A percentile compares a stretch with the other conserved stretches of the same genome.
phyloP scores from a whole-genome alignment of 129 eudicot genomes.

The Flaveria bidentis region DNA sequence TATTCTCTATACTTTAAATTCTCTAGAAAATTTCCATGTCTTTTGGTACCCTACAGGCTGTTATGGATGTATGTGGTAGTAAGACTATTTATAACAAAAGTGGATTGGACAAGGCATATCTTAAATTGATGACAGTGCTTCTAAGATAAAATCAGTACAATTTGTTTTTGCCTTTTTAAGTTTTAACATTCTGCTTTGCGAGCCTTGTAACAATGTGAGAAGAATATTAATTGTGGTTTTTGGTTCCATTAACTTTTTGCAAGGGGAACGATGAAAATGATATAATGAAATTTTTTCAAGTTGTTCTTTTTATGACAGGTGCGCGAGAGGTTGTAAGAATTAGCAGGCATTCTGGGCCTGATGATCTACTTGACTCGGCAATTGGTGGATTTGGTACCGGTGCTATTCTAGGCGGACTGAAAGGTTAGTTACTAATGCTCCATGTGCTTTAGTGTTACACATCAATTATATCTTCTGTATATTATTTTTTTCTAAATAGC shows the following conservation, averaged over 20 bases:
- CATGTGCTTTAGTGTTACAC: constrained; percentile 6
- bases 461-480: background rate
- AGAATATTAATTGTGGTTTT: constrained; percentile 12
- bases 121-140: background rate
- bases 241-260: background rate
- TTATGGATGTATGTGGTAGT: constrained; percentile 6
- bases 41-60: too few species aligned
- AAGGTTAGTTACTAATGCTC: constrained; percentile 56
- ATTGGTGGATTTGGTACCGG: constrained; percentile 90
- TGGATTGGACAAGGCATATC: background rate
- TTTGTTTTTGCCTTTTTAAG: background rate
- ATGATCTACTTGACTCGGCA: constrained; percentile 75
- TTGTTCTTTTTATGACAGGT: constrained; percentile 48
- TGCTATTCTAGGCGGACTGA: constrained; percentile 85
- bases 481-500: background rate
- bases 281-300: background rate
- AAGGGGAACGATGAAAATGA: constrained; percentile 2
- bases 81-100: background rate
- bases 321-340: constrained; percentile 85
- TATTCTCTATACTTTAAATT: too few species aligned
- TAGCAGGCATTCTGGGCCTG: constrained; percentile 65
- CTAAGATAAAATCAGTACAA: background rate
- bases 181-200: background rate
- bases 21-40: too few species aligned
- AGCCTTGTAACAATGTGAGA: background rate